Base-by-base conservation (phyloP, 176 grass and related monocot species). In the Eleusine coracana region DNA sequence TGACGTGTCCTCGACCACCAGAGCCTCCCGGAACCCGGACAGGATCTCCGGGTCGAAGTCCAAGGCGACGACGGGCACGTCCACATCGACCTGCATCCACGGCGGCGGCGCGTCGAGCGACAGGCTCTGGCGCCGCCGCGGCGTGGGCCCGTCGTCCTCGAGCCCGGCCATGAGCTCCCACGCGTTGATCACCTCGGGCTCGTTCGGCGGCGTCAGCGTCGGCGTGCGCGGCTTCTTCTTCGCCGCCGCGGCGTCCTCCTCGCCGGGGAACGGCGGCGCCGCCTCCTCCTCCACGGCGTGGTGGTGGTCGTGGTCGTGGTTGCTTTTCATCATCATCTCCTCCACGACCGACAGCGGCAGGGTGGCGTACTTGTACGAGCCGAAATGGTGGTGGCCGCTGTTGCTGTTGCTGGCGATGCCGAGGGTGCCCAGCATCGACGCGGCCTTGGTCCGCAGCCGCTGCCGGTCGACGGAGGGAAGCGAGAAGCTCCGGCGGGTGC, bases 91-190 rank as follows among this genome's bases (percentile, higher is more conserved):
- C 82, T 84, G 73, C 91, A 93, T 83, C 91, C 89, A 93, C 79
- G 74, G 78, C 58, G 73, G 56, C 68, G 13, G 2, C 23, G 25
- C 71, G 9, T 67, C 48, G 51, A 52, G 13, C 0, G 37, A 36
- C 55, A 31, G 10, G 37, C 61, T 41, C 28, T 31, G 71, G 25
- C 41, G 41, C 50, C 60, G 60, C 60, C 80, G 44, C 40, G 90
- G 75, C 48, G 77, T 84, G 14, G 51, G 85, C 1, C 17, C 59
- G 7, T 66, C 74, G 72, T 89, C 87, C 34, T 95, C 85, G 70
- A 88, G 87, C 12, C 69, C 92, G 6, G 85, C 87, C 77, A 92
- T 94, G 70, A 92, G 89, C 73, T 89, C 92, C 80, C 89, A 92
- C 23, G 84, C 73, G 46, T 92, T 89, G 76, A 87, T 85, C 73